Percentiles rank a stretch among this genome's conserved stretches.
phyloP scores from a whole-genome alignment of 2,329 filamentous ascomycete species.

The Fusarium ramigenum region DNA sequence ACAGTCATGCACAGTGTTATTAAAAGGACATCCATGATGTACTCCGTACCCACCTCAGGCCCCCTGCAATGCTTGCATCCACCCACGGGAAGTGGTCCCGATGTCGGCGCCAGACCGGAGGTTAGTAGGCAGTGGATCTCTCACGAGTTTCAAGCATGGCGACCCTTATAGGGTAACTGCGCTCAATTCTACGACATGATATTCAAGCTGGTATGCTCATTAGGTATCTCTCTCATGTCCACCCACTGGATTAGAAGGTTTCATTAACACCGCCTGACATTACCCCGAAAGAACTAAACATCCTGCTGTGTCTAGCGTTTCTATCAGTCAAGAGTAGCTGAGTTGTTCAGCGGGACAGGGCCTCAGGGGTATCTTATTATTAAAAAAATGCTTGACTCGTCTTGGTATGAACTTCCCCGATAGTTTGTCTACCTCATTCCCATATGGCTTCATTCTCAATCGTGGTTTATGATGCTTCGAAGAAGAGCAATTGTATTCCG shows the following conservation, averaged over 20 bases:
- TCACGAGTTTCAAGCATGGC: neutral
- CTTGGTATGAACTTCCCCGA: neutral
- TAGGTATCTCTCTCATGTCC: neutral
- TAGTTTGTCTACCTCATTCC: neutral
- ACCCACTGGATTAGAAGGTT: neutral
- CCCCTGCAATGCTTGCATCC: neutral
- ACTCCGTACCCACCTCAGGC: neutral
- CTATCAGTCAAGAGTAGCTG: neutral
- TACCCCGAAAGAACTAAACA: neutral
- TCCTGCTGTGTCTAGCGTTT: neutral
- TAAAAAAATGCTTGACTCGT: neutral
- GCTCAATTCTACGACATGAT: neutral
- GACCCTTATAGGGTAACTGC: neutral
- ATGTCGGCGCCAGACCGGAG: neutral
- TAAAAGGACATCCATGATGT: neutral
- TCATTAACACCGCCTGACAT: neutral
- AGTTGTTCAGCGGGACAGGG: neutral
- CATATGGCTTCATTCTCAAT: neutral
- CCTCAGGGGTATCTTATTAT: neutral
- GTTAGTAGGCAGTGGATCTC: neutral
- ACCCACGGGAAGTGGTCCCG: neutral
- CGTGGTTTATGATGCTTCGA: neutral
- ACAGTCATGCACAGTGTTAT: constrained; percentile 1
- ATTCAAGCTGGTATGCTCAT: neutral
- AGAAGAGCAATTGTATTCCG: too few relatives aligned